Conservation (phyloP, 768 basidiomycete genomes). For the Coprinellus micaceus region DNA sequence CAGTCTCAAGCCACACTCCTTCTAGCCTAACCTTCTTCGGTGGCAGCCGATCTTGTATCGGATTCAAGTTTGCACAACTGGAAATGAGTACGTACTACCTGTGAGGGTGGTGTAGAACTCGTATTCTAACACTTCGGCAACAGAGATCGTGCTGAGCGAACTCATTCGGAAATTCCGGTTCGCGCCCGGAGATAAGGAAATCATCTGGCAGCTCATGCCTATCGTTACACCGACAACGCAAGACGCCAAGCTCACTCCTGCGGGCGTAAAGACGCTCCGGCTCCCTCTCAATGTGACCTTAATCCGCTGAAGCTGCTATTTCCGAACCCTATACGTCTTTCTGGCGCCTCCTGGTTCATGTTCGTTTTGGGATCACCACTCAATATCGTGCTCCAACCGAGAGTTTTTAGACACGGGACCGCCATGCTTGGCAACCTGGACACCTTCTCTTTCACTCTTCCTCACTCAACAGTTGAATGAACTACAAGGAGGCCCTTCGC, state of each 20-base stretch:
- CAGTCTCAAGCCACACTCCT: background rate
- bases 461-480: too few species aligned
- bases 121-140: background rate
- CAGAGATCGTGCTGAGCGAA: slow-evolving; percentile 9
- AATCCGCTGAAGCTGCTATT: too few species aligned
- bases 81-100: slow-evolving; percentile 25
- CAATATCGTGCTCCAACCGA: too few species aligned
- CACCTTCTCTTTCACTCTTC: too few species aligned
- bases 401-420: too few species aligned
- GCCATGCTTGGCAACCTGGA: too few species aligned
- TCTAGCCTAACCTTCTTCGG: slow-evolving; percentile 27
- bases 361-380: slow-evolving; percentile 5
- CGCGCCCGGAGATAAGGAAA: background rate
- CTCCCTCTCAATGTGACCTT: too few species aligned
- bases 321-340: too few species aligned
- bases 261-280: background rate
- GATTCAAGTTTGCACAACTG: slow-evolving; percentile 52
- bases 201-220: slow-evolving; percentile 8
- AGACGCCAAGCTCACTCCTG: background rate
- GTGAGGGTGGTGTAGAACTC: too few species aligned
- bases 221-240: background rate
- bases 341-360: too few species aligned
- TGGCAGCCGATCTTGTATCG: slow-evolving; percentile 17
- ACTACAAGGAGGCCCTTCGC: too few species aligned
- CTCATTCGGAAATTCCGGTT: slow-evolving; percentile 7